Evolutionary conservation across 2,329 filamentous ascomycete genomes (phyloP).

Genomic region (Amylocarpus encephaloides): DNA sequence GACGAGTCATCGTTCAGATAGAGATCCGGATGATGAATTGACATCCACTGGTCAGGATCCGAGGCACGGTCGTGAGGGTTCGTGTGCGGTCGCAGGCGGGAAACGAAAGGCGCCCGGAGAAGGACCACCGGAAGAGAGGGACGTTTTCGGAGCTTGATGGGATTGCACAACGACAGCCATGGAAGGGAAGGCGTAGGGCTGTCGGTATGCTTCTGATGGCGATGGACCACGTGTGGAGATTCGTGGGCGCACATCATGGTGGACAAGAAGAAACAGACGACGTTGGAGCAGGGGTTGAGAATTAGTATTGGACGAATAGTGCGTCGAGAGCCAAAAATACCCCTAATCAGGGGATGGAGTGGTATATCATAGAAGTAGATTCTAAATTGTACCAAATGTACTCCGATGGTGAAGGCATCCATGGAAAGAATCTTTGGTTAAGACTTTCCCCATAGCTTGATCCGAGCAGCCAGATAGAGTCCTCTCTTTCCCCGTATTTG

Average conservation of each 20-base stretch:
- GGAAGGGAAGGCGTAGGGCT: background rate
- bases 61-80: conserved; percentile 21
- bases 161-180: background rate
- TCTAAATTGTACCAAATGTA: background rate
- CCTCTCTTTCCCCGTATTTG: too few species aligned
- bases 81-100: conserved; percentile 8
- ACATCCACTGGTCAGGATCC: conserved; percentile 17
- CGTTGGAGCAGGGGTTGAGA: conserved; percentile 11
- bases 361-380: background rate
- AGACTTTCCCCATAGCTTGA: too few species aligned
- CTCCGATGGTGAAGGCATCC: too few species aligned
- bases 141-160: background rate
- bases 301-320: conserved; percentile 17
- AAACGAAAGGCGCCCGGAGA: conserved; percentile 14
- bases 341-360: background rate
- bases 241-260: conserved; percentile 11
- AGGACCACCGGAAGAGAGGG: conserved; percentile 8
- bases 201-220: conserved; percentile 1
- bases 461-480: too few species aligned
- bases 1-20: conserved; percentile 4
- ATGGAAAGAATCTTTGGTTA: too few species aligned
- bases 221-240: conserved; percentile 16
- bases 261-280: conserved; percentile 14
- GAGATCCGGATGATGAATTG: conserved; percentile 15
- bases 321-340: background rate